Evolutionary conservation across 148 eudicot species (phyloP).

Genomic region (Arbutus unedo): DNA sequence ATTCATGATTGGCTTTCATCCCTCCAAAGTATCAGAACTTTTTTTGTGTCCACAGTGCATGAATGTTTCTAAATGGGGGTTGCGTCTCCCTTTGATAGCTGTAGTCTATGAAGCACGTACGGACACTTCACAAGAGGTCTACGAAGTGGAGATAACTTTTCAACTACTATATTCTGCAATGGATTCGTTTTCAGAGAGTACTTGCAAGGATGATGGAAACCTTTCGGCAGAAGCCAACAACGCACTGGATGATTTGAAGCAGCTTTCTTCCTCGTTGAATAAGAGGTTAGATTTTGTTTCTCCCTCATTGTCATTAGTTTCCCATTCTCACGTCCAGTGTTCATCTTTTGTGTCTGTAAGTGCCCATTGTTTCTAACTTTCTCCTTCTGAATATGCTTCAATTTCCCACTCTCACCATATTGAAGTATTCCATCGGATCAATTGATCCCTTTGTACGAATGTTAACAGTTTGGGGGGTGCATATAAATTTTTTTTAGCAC

Average conservation of each 20-base stretch:
- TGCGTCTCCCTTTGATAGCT: too few species aligned
- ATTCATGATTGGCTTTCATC: too few species aligned
- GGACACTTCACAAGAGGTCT: too few species aligned
- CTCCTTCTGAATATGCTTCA: background rate
- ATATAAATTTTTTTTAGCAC: background rate
- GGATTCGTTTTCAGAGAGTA: background rate
- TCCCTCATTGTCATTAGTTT: background rate
- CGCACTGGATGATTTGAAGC: slow-evolving; percentile 15
- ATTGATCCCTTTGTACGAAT: background rate
- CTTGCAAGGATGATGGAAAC: background rate
- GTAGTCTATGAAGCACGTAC: too few species aligned
- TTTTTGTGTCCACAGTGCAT: too few species aligned
- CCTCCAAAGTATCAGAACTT: too few species aligned
- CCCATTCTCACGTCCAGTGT: background rate
- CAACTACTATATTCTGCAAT: slow-evolving; percentile 1
- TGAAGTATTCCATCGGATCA: background rate
- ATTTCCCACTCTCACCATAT: background rate
- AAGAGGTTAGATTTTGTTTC: slow-evolving; percentile 11
- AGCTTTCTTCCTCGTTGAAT: slow-evolving; percentile 14
- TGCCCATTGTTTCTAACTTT: background rate
- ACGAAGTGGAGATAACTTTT: slow-evolving; percentile 11
- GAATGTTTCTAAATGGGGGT: too few species aligned
- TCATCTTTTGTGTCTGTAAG: background rate
- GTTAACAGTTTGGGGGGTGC: background rate
- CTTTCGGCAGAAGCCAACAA: slow-evolving; percentile 9